A percentile compares a stretch with the other conserved stretches of the same genome.
phyloP scores from a whole-genome alignment of 75 land plant genomes.

The Azolla pinnata region DNA sequence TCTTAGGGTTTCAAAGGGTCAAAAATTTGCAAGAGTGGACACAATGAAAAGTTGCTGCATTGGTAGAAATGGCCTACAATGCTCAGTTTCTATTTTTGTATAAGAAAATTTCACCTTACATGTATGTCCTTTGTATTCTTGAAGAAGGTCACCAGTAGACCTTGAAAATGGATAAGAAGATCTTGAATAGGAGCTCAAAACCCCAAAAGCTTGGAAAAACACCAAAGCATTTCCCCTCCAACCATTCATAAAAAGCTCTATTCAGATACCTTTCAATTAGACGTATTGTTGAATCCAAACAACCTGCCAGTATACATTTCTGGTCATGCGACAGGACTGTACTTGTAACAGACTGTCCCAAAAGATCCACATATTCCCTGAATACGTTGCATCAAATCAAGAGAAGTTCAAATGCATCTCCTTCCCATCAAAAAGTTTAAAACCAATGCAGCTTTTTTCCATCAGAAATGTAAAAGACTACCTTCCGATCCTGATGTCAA shows the following conservation, averaged over 20 bases:
- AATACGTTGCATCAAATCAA: no score
- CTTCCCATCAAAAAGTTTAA: no score
- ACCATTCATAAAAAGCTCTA: neutral
- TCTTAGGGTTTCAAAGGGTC: no score
- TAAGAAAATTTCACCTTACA: constrained; percentile 55
- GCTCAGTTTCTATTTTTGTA: no score
- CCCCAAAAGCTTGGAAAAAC: constrained; percentile 1
- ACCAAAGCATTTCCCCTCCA: neutral
- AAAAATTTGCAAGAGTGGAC: no score
- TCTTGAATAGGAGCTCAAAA: neutral
- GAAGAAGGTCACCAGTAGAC: constrained; percentile 78
- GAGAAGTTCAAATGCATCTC: no score
- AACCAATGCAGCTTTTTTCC: no score
- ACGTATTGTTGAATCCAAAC: constrained; percentile 81
- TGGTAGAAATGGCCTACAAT: no score
- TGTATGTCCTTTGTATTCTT: constrained; percentile 91
- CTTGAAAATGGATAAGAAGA: constrained; percentile 26
- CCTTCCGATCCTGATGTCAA: constrained; percentile 95
- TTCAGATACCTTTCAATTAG: constrained; percentile 75
- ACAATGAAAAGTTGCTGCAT: no score
- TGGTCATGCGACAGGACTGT: constrained; percentile 83
- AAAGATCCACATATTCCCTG: constrained; percentile 69
- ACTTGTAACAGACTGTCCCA: constrained; percentile 92
- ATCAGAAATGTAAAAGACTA: no score
- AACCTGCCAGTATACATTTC: constrained; percentile 81